Evolutionary conservation across 2,329 filamentous ascomycete genomes (phyloP).

Genomic region (Aspergillus sp.): DNA sequence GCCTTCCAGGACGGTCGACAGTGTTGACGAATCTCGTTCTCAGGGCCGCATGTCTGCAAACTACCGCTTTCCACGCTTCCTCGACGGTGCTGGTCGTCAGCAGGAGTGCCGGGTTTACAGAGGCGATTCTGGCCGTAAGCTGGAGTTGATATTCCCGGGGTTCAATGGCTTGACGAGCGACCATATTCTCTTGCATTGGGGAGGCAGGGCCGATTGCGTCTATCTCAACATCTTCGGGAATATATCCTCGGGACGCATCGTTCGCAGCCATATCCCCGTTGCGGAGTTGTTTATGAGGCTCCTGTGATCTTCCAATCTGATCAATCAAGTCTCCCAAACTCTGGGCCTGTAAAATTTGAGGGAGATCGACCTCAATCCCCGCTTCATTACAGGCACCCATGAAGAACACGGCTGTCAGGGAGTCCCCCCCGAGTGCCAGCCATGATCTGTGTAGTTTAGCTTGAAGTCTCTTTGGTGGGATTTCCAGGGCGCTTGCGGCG

Average conservation of each 20-base stretch:
- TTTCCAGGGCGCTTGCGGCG: background rate
- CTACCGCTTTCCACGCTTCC: background rate
- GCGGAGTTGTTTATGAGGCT: background rate
- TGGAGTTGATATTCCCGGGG: background rate
- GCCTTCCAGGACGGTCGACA: background rate
- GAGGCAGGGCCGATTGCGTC: background rate
- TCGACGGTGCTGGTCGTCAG: background rate
- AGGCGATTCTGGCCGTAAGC: background rate
- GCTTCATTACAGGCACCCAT: background rate
- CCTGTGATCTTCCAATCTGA: background rate
- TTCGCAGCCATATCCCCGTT: background rate
- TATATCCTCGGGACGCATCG: background rate
- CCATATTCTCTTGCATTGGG: background rate
- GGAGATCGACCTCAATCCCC: background rate
- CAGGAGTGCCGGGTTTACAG: background rate
- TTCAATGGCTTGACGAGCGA: background rate
- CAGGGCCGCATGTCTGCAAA: background rate
- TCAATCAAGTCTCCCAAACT: background rate
- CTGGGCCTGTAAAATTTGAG: background rate
- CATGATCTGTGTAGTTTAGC: background rate
- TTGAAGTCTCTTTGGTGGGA: background rate
- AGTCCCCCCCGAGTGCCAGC: background rate
- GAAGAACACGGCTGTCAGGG: background rate
- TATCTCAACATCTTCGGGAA: background rate
- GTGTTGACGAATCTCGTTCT: background rate